phyloP scores from a whole-genome alignment of 306 rosid species.

The Albizia julibrissin region DNA sequence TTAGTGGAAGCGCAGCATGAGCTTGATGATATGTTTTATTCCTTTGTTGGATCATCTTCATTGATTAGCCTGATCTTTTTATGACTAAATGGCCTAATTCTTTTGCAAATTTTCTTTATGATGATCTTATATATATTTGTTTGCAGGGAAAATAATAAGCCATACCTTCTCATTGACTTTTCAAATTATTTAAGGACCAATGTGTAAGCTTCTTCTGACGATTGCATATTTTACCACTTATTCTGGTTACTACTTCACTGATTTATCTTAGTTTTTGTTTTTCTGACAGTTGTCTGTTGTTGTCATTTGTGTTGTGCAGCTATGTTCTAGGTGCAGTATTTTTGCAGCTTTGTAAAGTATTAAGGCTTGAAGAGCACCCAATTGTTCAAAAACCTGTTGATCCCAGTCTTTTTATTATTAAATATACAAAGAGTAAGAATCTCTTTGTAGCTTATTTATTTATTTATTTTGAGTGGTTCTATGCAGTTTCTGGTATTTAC shows the following conservation, averaged over 20 bases:
- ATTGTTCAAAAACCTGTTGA: conserved; percentile 74
- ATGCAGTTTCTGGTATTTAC: background rate
- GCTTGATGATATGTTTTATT: background rate
- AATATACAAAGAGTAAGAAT: conserved; percentile 67
- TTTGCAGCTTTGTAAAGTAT: conserved; percentile 78
- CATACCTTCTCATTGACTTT: conserved; percentile 89
- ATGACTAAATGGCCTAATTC: conserved; percentile 11
- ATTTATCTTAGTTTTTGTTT: conserved; percentile 19
- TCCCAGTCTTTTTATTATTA: conserved; percentile 74
- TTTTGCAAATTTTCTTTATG: conserved; percentile 10
- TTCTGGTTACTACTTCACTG: conserved; percentile 3
- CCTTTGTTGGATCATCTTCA: background rate
- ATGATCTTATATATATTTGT: conserved; percentile 20
- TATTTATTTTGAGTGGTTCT: conserved; percentile 18
- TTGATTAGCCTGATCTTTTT: conserved; percentile 17
- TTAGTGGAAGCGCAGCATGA: conserved; percentile 16
- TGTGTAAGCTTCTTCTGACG: conserved; percentile 48
- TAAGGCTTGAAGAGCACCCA: conserved; percentile 69
- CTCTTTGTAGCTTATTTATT: background rate
- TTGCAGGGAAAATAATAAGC: conserved; percentile 62
- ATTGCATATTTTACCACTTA: background rate
- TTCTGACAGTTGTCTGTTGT: conserved; percentile 31
- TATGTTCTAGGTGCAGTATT: conserved; percentile 77
- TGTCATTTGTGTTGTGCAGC: conserved; percentile 46
- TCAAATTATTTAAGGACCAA: conserved; percentile 62